Conservation (phyloP, 2,329 filamentous ascomycete genomes). For the Alternaria brassicicola region DNA sequence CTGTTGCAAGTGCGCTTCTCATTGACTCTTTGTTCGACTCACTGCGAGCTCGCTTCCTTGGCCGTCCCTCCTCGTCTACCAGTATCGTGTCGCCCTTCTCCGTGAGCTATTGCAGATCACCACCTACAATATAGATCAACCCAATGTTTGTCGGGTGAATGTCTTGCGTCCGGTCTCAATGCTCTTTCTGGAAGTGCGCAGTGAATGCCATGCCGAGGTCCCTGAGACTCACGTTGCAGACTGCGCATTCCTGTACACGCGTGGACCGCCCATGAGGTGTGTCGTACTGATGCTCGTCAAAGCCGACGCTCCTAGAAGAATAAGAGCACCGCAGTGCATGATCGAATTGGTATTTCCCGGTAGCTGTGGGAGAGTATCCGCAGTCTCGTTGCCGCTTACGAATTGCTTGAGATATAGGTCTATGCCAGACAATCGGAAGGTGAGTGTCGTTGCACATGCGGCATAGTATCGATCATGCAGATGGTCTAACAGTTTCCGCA, state of each 20-base stretch:
- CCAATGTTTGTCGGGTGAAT: neutral
- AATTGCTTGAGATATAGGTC: neutral
- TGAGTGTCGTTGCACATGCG: neutral
- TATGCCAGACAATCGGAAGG: neutral
- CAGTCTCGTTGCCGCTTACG: neutral
- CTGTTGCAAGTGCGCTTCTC: too few relatives aligned
- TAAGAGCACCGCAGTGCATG: slow-evolving; percentile 5
- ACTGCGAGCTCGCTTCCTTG: neutral
- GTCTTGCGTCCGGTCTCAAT: neutral
- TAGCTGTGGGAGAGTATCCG: neutral
- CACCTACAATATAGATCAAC: neutral
- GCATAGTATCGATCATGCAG: neutral
- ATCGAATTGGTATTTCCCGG: neutral
- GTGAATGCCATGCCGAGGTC: neutral
- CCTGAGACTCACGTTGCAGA: neutral
- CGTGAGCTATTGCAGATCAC: neutral
- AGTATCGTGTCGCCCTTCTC: too few relatives aligned
- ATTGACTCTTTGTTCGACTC: neutral
- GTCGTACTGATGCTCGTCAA: neutral
- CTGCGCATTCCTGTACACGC: neutral
- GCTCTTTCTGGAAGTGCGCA: neutral
- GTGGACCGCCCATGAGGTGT: neutral
- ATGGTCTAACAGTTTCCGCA: neutral
- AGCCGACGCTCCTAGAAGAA: neutral
- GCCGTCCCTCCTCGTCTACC: neutral